These are phyloP conservation scores for Pelargonium australe DNA, from an alignment of 441 rosid genomes.

Conservation along the genomic window DNA sequence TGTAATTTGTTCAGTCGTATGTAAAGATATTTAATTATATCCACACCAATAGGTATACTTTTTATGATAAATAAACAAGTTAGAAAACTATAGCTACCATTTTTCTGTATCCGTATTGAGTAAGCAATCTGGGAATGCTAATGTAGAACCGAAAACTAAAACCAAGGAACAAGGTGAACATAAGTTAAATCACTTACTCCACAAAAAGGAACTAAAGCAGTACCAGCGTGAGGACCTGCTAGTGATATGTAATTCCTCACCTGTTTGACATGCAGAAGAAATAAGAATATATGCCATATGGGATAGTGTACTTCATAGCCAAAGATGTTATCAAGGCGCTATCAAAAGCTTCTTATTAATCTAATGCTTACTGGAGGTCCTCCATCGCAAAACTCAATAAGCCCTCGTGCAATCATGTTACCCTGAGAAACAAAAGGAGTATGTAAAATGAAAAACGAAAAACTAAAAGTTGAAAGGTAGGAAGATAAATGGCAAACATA, in stretches of 20 bases:
- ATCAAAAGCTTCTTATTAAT: not conserved
- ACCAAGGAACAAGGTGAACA: not conserved
- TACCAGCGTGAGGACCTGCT: slow-evolving; percentile 95
- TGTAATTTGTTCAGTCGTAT: not conserved
- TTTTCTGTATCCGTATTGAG: not conserved
- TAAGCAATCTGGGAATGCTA: not conserved
- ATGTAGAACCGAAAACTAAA: not conserved
- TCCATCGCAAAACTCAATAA: slow-evolving; percentile 68
- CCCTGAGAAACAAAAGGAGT: slow-evolving; percentile 48
- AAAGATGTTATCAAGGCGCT: not conserved
- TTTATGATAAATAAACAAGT: not conserved
- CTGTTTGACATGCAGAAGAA: slow-evolving; percentile 28
- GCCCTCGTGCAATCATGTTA: slow-evolving; percentile 73
- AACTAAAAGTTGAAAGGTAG: too few species aligned
- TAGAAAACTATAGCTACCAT: not conserved
- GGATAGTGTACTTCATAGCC: not conserved
- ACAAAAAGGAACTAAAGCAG: slow-evolving; percentile 78
- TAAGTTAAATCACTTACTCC: slow-evolving; percentile 46
- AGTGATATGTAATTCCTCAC: slow-evolving; percentile 68
- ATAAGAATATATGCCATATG: not conserved
- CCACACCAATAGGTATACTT: not conserved
- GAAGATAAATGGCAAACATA: too few species aligned
- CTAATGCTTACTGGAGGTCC: slow-evolving; percentile 57
- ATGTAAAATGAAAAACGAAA: not conserved
- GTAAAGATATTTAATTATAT: not conserved